Evolutionary conservation across 169 alveolate genomes (phyloP).

Genomic region (Perkinsus olseni): DNA sequence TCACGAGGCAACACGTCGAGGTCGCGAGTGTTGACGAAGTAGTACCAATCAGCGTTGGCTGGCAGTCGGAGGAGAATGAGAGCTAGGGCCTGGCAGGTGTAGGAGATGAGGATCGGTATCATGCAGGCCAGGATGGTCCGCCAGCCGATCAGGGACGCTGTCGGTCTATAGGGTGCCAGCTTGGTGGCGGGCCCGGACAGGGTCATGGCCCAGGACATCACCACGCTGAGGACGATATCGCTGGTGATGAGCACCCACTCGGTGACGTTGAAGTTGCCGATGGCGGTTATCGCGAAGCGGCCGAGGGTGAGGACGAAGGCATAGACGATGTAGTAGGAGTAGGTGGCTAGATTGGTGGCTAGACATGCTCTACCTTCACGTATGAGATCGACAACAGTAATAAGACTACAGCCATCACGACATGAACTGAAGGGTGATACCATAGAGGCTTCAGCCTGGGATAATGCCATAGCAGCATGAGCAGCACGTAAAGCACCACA

Average conservation of each 20-base stretch:
- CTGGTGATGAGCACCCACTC: neutral
- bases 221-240: neutral
- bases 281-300: neutral
- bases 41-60: neutral
- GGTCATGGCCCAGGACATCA: neutral
- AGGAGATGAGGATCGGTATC: neutral
- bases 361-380: slow-evolving; percentile 1
- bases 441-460: slow-evolving; percentile 74
- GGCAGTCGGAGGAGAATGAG: neutral
- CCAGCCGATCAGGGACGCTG: neutral
- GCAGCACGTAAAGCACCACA: slow-evolving; percentile 75
- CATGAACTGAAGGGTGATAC: slow-evolving; percentile 68
- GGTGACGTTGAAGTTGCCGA: neutral
- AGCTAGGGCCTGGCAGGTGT: neutral
- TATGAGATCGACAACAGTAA: neutral
- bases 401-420: neutral
- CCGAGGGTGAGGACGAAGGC: neutral
- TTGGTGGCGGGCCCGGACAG: neutral
- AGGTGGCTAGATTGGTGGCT: neutral
- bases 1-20: neutral
- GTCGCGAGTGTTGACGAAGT: neutral
- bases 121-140: neutral
- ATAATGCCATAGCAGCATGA: slow-evolving; percentile 68
- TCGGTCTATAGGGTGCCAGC: neutral
- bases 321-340: neutral